Evolutionary conservation across 768 basidiomycete genomes (phyloP), one percentile per base, ranked within the genome.

Genomic region (Phylloporus sp.): DNA sequence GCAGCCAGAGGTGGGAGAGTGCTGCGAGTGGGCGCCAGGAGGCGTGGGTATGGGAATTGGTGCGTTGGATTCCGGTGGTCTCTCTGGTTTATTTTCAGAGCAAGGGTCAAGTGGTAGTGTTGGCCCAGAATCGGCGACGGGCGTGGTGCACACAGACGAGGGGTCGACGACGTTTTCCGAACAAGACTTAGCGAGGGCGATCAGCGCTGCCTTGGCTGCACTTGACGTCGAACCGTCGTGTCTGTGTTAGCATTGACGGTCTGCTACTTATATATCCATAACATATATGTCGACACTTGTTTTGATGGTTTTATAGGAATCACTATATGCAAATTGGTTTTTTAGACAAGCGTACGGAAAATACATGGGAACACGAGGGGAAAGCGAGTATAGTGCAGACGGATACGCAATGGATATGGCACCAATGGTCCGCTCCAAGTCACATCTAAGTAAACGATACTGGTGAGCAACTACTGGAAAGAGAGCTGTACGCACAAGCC

Each of bases 1-100:
- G 2, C 67, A 68, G 45, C 67, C 67, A 0, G 68, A 49, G n/a
- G 62, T 70, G 11, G 67, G 68, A 4, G 68, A 70, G 43, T 59
- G 35, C 31, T 68, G 66, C 29, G 48, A 54, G 50, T 68, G 67
- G 68, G 59, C 31, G 24, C 58, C 64, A 3, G 47, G 36, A 6
- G 40, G 23, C 40, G 15, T 40, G 15, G 23, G 39, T 23, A 15
- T 26, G 24, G 22, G 40, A 26, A 6, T 41, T 31, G n/a, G 28
- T 26, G 29, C 29, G 43, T 7, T 15, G 9, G 53, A 38, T 5
- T 1, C 16, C 31, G 12, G 20, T 3, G 40, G 10, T 16, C 13
- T 15, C 23, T 26, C 24, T 41, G 15, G 40, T 41, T 8, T 26
- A 7, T 2, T 26, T 16, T 6, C 40, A 22, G 22, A 15, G 24